Conservation (phyloP, 2,329 filamentous ascomycete genomes). For the Aspergillus amoenus region DNA sequence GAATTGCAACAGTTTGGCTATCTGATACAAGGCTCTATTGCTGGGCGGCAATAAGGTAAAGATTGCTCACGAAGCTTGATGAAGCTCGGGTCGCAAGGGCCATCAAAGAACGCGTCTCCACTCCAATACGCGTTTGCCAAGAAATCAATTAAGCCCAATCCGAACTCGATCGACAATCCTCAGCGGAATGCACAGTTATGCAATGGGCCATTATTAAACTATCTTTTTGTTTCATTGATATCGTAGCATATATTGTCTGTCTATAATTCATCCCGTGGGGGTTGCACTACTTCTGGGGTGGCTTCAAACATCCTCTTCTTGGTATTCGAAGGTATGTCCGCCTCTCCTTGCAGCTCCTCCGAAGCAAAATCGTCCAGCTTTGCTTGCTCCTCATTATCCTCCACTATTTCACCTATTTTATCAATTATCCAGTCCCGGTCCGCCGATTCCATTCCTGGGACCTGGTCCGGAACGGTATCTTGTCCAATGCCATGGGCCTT, state of each 20-base stretch:
- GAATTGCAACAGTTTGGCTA: neutral
- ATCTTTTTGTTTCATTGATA: too few species aligned
- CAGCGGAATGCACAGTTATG: too few species aligned
- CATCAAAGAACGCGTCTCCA: slow-evolving; percentile 23
- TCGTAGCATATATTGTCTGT: slow-evolving; percentile 6
- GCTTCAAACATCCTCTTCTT: slow-evolving; percentile 53
- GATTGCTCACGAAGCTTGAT: neutral
- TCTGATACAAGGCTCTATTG: neutral
- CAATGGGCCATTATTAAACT: too few species aligned
- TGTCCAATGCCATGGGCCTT: slow-evolving; percentile 15
- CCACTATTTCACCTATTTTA: slow-evolving; percentile 42
- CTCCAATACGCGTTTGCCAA: slow-evolving; percentile 32
- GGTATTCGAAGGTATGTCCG: slow-evolving; percentile 44
- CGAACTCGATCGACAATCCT: neutral
- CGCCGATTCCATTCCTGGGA: slow-evolving; percentile 19
- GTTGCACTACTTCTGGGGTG: slow-evolving; percentile 26
- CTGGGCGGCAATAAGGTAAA: neutral
- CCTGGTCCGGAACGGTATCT: slow-evolving; percentile 21
- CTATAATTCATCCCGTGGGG: slow-evolving; percentile 41
- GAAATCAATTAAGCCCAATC: slow-evolving; percentile 20
- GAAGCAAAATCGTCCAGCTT: slow-evolving; percentile 36
- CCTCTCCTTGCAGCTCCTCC: slow-evolving; percentile 36
- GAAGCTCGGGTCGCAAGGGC: slow-evolving; percentile 7
- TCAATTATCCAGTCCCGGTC: slow-evolving; percentile 41
- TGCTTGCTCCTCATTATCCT: slow-evolving; percentile 23